Evolutionary conservation across 1,284 basidiomycete species (phyloP), one percentile per base, ranked within the genome.

Genomic region (Filobasidium uniguttulatum): DNA sequence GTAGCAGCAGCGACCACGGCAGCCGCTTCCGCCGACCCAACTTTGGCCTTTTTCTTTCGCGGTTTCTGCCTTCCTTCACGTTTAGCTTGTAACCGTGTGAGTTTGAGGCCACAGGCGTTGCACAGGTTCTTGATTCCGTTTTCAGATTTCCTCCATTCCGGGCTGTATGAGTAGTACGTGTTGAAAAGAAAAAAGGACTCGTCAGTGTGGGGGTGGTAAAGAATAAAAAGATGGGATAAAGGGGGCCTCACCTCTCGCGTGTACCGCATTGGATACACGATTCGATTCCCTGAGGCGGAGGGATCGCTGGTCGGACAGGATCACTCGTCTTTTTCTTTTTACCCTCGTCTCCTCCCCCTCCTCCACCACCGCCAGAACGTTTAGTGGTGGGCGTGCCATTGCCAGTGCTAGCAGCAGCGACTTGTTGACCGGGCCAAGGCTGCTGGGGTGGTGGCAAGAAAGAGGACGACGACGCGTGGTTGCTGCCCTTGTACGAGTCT

Each of bases 81-180:
- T 50, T 69, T 69, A 12, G 67, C 67, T 1, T 66, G 62, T 19
- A 64, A 61, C 29, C 67, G 59, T 20, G 67, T 65, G 17, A 67
- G 55, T 53, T 64, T 60, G 45, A 69, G 52, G 3, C 67, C 67
- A 46, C 67, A 66, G 26, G 88, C 88, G 70, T 93, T 93, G 67
- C 88, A 93, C 41, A 93, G 72, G 65, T 89, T 85, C 71, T 91
- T 91, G 67, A 85, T 83, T 15, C 88, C 88, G 59, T 77, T 85
- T 49, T 69, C 69, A 26, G 63, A 87, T 67, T 93, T 89, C 60
- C 90, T 75, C 90, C 90, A 96, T 67, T 96, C 91, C 0, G 90
- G 90, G 59, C 84, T 53, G 30, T 9, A 28, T 25, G 0, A n/a
- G n/a, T 33, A 33, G 9, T n/a, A n/a, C n/a, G 31, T 33, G 31